Percentiles rank a stretch among this genome's conserved stretches.
phyloP scores from a whole-genome alignment of 305 asterid species.

The Fraxinus paxiana region DNA sequence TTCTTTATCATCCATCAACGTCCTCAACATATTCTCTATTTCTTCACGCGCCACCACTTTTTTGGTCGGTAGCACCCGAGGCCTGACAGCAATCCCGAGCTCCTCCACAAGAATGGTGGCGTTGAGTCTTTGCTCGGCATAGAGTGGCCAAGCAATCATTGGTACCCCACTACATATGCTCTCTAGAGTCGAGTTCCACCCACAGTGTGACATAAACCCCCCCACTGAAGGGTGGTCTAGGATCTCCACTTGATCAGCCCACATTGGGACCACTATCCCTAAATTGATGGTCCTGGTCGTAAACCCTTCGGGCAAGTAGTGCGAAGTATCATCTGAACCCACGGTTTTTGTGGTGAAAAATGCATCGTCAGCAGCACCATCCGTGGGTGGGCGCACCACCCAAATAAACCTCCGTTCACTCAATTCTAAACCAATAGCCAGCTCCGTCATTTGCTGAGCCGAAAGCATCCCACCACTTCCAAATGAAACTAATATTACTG shows the following conservation, averaged over 20 bases:
- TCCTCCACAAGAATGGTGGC: not conserved
- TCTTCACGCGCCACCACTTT: constrained; percentile 48
- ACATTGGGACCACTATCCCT: constrained; percentile 30
- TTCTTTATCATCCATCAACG: constrained; percentile 34
- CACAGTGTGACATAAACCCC: not conserved
- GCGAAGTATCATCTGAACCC: not conserved
- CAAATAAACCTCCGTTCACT: constrained; percentile 47
- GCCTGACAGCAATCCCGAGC: not conserved
- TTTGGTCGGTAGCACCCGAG: constrained; percentile 26
- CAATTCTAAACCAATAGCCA: constrained; percentile 50
- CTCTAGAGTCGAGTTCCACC: not conserved
- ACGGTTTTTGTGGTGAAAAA: constrained; percentile 25
- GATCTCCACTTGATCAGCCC: not conserved
- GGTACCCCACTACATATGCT: not conserved
- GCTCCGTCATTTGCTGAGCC: constrained; percentile 31
- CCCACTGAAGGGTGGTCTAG: not conserved
- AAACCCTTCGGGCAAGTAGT: constrained; percentile 51
- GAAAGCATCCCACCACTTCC: constrained; percentile 54
- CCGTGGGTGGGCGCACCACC: constrained; percentile 49
- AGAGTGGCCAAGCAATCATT: not conserved
- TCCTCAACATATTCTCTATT: constrained; percentile 43
- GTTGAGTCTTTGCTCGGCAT: not conserved
- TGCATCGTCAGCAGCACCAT: constrained; percentile 32
- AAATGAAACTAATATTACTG: constrained; percentile 51
- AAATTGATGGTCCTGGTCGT: constrained; percentile 18